A percentile compares a stretch with the other conserved stretches of the same genome.
phyloP scores from a whole-genome alignment of 371 early-diverging fungal species.

The Coemansia sp. region DNA sequence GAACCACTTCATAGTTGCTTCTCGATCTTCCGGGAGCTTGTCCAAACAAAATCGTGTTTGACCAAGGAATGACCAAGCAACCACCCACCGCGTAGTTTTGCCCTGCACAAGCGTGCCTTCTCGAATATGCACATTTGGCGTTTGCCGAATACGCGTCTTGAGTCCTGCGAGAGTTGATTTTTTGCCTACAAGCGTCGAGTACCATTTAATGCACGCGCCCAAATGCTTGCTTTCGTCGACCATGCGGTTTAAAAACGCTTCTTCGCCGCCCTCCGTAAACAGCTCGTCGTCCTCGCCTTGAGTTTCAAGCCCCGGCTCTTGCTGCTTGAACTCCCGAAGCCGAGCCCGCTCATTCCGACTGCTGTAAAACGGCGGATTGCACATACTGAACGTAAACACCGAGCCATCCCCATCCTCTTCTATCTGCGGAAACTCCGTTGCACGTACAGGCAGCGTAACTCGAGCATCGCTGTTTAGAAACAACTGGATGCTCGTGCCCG shows the following conservation, averaged over 20 bases:
- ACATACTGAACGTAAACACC: conserved; percentile 53
- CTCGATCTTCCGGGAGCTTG: not conserved
- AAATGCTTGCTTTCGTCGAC: conserved; percentile 49
- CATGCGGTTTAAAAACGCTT: conserved; percentile 49
- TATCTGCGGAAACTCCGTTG: not conserved
- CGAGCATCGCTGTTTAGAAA: conserved; percentile 21
- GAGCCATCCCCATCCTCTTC: conserved; percentile 9
- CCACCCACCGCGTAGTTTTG: conserved; percentile 34
- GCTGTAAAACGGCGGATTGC: conserved; percentile 63
- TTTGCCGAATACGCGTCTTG: not conserved
- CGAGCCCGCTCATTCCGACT: conserved; percentile 30
- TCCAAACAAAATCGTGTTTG: conserved; percentile 12
- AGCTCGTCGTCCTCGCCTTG: conserved; percentile 53
- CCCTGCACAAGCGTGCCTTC: conserved; percentile 29
- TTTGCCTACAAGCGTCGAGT: conserved; percentile 33
- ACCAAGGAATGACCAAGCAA: conserved; percentile 41
- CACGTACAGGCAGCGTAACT: conserved; percentile 19
- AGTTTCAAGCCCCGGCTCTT: conserved; percentile 24
- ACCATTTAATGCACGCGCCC: conserved; percentile 24
- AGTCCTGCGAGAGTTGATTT: conserved; percentile 23
- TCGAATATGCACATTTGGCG: conserved; percentile 7
- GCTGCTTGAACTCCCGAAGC: conserved; percentile 10
- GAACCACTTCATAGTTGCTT: conserved; percentile 9
- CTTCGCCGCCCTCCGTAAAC: conserved; percentile 58
- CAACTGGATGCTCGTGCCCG: conserved; percentile 42